Percentiles rank a stretch among this genome's conserved stretches.
These are phyloP conservation scores for Dichomitus squalens DNA, from an alignment of 1,284 basidiomycete species.

Conservation along the genomic window DNA sequence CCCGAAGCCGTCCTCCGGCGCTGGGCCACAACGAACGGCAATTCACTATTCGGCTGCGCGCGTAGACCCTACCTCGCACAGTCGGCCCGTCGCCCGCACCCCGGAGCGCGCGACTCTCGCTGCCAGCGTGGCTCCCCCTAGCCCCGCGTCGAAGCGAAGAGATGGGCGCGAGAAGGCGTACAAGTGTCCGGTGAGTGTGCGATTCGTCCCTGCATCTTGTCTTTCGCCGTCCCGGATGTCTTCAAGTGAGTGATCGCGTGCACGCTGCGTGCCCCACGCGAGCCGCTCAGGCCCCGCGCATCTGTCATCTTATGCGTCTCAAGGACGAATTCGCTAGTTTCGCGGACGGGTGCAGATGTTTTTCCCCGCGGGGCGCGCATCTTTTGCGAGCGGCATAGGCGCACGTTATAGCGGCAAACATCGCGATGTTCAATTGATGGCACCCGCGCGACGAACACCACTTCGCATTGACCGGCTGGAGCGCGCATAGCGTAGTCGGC, in stretches of 20 bases:
- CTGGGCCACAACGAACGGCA: slow-evolving; percentile 7
- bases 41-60: slow-evolving; percentile 2
- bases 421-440: too few relatives aligned
- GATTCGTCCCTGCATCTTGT: background rate
- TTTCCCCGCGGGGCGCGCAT: too few relatives aligned
- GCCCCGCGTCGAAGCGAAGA: slow-evolving; percentile 11
- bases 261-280: too few relatives aligned
- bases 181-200: slow-evolving; percentile 40
- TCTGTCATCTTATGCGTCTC: too few relatives aligned
- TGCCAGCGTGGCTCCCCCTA: background rate
- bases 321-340: too few relatives aligned
- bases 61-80: slow-evolving; percentile 9
- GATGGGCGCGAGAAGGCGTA: slow-evolving; percentile 38
- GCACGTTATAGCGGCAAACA: too few relatives aligned
- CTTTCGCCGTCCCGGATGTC: background rate
- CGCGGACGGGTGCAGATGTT: background rate
- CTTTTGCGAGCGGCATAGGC: too few relatives aligned
- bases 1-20: too few relatives aligned
- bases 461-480: too few relatives aligned
- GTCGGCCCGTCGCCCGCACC: slow-evolving; percentile 3
- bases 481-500: background rate
- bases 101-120: slow-evolving; percentile 6
- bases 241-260: too few relatives aligned
- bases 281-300: too few relatives aligned
- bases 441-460: background rate